phyloP scores from a whole-genome alignment of 805 yeast species.

The Pichia pseudocactophila region DNA sequence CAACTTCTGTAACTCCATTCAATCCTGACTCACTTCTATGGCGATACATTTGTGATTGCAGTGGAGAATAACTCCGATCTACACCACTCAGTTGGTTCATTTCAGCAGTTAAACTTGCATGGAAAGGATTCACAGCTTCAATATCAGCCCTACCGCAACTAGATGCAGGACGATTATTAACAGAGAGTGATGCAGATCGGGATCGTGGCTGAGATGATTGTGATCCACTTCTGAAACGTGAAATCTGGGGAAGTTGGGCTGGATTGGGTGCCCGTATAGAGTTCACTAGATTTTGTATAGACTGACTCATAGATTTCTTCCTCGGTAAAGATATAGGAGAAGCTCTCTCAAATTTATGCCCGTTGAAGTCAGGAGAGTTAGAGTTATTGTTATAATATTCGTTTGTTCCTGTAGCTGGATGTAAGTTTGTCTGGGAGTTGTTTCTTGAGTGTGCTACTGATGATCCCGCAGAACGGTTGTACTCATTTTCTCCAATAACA shows the following conservation, averaged over 20 bases:
- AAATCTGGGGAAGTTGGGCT: not conserved
- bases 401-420: not conserved
- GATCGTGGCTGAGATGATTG: conserved; percentile 8
- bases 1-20: not conserved
- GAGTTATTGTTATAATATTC: not conserved
- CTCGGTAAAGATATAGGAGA: conserved; percentile 5
- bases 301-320: conserved; percentile 24
- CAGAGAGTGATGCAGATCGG: conserved; percentile 9
- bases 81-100: not conserved
- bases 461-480: not conserved
- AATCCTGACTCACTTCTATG: not conserved
- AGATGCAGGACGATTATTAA: not conserved
- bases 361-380: not conserved
- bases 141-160: not conserved
- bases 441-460: not conserved
- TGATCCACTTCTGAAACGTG: conserved; percentile 7
- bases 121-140: not conserved
- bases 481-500: too few species aligned
- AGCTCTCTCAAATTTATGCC: conserved; percentile 2
- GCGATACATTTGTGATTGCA: not conserved
- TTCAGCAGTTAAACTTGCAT: not conserved
- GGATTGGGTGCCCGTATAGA: conserved; percentile 16
- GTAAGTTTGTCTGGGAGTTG: not conserved
- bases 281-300: conserved; percentile 20
- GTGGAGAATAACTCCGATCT: not conserved